Conservation (phyloP, 192 early-diverging fungal genomes). For the Linnemannia elongata region DNA sequence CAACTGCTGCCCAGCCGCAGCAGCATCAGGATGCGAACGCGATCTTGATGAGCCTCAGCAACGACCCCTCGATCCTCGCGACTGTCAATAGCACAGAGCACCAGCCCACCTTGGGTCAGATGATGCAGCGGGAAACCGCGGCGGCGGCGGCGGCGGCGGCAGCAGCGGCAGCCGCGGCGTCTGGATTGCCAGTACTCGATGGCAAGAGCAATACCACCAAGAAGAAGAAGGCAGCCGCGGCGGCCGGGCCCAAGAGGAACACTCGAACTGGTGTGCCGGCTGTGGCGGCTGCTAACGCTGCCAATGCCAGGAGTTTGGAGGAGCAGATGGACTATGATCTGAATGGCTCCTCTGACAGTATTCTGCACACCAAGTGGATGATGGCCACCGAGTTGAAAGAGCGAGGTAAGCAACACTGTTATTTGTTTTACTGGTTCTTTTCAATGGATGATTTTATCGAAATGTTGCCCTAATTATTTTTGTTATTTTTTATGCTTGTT, state of each 20-base stretch:
- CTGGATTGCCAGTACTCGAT: not conserved
- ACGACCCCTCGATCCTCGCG: conserved; percentile 33
- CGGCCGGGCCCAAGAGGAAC: not conserved
- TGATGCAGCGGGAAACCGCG: not conserved
- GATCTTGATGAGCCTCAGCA: conserved; percentile 18
- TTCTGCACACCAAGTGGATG: conserved; percentile 35
- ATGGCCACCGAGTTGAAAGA: conserved; percentile 38
- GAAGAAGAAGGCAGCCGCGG: not conserved
- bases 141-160: not conserved
- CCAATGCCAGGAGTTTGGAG: conserved; percentile 6
- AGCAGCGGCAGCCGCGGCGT: not conserved
- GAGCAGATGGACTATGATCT: conserved; percentile 21
- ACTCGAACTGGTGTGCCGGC: not conserved
- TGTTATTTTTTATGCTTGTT: not conserved
- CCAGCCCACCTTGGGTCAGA: conserved; percentile 1
- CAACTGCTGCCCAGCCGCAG: not conserved
- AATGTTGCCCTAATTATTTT: not conserved
- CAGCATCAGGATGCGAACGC: conserved; percentile 3
- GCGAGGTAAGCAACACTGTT: conserved; percentile 10
- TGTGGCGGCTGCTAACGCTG: not conserved
- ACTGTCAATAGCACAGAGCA: conserved; percentile 13
- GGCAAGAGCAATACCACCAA: not conserved
- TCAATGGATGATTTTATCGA: not conserved
- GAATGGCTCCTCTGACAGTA: conserved; percentile 2
- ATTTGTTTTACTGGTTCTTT: not conserved